Evolutionary conservation across 306 rosid species (phyloP), one percentile per base, ranked within the genome.

Genomic region (Rosa multiflora): DNA sequence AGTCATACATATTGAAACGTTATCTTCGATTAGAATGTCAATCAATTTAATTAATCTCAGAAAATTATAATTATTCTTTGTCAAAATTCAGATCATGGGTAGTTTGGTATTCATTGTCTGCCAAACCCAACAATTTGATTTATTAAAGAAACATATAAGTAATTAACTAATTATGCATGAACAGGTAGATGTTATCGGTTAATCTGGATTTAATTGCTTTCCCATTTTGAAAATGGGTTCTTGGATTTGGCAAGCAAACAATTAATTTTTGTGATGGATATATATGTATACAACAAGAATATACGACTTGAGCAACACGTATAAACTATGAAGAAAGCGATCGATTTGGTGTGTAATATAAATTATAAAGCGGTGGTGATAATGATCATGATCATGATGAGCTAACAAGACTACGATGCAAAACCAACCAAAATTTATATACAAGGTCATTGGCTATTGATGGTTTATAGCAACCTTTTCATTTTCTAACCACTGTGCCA

Each of bases 211-310:
- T 20, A 6, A 29, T 35, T 14, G 39, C 23, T 39, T 43, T 49
- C 40, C 43, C 26, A 10, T 51, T 67, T 74, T 39, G 53, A 17
- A 67, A 67, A 39, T 42, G 52, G 66, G 43, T 51, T 82, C 74
- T 82, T 75, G 85, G 87, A 55, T 74, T 79, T 79, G 84, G 88
- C 69, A 78, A 85, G 82, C 86, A 87, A 85, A 80, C 85, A 79
- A 87, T 67, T 48, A 76, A 59, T 3, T 32, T 43, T 62, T 74
- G 84, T 82, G 61, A 85, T 21, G 15, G 44, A 58, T 77, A 42
- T 81, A 59, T 46, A 21, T 42, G 6, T 66, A 52, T 17, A 47
- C 44, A 78, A 66, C 56, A 85, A 46, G 21, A 75, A 72, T 64
- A 81, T 32, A 68, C 75, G 40, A 76, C 79, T 68, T 21, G 76